Conservation (phyloP, 169 alveolate genomes). For the Neospora caninum region DNA sequence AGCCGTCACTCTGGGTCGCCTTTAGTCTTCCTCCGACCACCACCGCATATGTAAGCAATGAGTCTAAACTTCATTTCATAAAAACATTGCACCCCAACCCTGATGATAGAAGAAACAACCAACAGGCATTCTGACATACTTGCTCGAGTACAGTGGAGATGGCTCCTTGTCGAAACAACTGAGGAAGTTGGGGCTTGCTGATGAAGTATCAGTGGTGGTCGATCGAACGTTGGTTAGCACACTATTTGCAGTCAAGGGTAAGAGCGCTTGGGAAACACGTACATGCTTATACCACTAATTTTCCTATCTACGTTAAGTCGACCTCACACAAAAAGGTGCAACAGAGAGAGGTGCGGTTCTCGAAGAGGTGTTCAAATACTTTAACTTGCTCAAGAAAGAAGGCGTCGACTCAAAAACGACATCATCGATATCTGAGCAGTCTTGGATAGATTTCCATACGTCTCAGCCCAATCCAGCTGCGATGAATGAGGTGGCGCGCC, state of each 20-base stretch:
- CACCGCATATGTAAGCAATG: slow-evolving; percentile 56
- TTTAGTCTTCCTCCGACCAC: slow-evolving; percentile 68
- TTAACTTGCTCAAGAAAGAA: slow-evolving; percentile 58
- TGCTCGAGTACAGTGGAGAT: slow-evolving; percentile 68
- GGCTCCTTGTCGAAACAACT: slow-evolving; percentile 67
- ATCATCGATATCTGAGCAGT: slow-evolving; percentile 61
- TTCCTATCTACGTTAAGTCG: slow-evolving; percentile 43
- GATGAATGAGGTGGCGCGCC: slow-evolving; percentile 70
- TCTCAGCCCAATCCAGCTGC: slow-evolving; percentile 55
- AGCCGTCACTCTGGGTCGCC: slow-evolving; percentile 69
- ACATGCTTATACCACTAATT: not conserved
- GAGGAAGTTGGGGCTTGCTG: slow-evolving; percentile 64
- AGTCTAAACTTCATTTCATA: not conserved
- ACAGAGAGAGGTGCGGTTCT: slow-evolving; percentile 59
- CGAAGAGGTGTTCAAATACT: slow-evolving; percentile 58
- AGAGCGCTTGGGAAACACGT: not conserved
- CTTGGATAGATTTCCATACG: slow-evolving; percentile 63
- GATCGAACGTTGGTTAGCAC: slow-evolving; percentile 61
- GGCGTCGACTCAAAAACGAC: slow-evolving; percentile 58
- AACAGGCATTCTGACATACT: slow-evolving; percentile 60
- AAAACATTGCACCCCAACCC: not conserved
- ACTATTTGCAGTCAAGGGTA: slow-evolving; percentile 63
- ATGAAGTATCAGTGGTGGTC: slow-evolving; percentile 56
- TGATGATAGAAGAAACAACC: slow-evolving; percentile 65
- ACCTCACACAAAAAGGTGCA: slow-evolving; percentile 62